Base-by-base conservation (phyloP, 805 yeast species). In the Starmerella roubikii region DNA sequence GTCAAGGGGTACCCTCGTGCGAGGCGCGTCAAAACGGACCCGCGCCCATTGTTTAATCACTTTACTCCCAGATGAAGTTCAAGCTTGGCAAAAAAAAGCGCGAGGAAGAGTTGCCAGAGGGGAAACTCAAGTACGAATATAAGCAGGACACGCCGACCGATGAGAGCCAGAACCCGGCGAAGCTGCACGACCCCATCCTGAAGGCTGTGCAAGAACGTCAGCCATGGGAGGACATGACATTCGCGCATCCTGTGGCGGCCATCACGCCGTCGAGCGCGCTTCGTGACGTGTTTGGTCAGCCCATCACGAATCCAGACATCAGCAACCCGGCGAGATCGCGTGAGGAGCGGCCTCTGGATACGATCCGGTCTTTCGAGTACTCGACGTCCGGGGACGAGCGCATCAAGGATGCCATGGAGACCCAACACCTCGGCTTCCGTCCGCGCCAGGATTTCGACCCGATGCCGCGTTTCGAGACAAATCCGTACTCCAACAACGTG, bases 301-400 rank as follows among this genome's bases (percentile, higher is more conserved):
- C 78, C 6, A 91, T 91, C 53, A 56, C 55, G 3, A 74, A 73
- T 47, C 81, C 93, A 7, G 99, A 91, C 57, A 68, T 79, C 50
- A 83, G 94, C 28, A 91, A 91, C 56, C 99, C 99, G 22, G 77
- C 95, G 6, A 72, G 99, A 54, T 63, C 80, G 17, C 73, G 98
- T 60, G 88, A 86, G 58, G 99, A 91, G 62, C 74, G 99, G 54
- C 99, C 99, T 3, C 65, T 91, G 53, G 99, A 93, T 59, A 91
- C 99, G 2, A 86, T 91, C 53, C 70, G 97, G 51, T 69, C 82
- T 4, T 91, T 91, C 60, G 97, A 91, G 65, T 91, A 78, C 56
- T 77, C 96, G 28, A 85, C 91, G 47, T 83, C 94, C 6, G 94
- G 94, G 37, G 98, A 91, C 59, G 62, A 69, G 41, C 60, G 72